Percentiles rank a stretch among this genome's conserved stretches.
Conservation (phyloP, 305 asterid genomes). For the Fraxinus angustifolia region DNA sequence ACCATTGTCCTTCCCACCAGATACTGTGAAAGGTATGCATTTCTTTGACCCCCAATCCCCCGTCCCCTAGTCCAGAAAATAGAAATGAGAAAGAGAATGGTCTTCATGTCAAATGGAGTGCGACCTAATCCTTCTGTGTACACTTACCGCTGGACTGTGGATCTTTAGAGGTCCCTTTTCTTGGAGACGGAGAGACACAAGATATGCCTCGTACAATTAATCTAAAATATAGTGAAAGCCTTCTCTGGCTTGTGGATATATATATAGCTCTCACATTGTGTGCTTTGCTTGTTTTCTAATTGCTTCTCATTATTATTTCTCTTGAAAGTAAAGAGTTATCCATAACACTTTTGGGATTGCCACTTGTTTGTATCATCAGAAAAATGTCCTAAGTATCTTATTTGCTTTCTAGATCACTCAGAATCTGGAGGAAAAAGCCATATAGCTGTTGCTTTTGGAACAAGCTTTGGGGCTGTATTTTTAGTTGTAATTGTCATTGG, state of each 20-base stretch:
- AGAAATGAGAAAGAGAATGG: not conserved
- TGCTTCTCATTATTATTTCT: not conserved
- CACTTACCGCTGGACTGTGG: not conserved
- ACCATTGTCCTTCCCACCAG: constrained; percentile 75
- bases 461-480: constrained; percentile 64
- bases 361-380: not conserved
- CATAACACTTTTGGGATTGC: not conserved
- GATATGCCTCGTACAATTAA: not conserved
- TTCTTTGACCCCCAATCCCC: not conserved
- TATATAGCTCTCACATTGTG: not conserved
- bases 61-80: not conserved
- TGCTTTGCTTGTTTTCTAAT: not conserved
- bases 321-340: not conserved
- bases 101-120: not conserved
- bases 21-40: constrained; percentile 50
- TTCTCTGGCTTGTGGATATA: not conserved
- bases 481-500: constrained; percentile 42
- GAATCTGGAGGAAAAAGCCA: constrained; percentile 48
- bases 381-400: not conserved
- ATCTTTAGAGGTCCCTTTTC: not conserved
- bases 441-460: constrained; percentile 62
- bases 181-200: not conserved
- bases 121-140: not conserved
- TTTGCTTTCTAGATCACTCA: constrained; percentile 44
- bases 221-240: not conserved